Percentiles rank a stretch among this genome's conserved stretches.
phyloP scores from a whole-genome alignment of 306 rosid species.

The Pachyrhizus erosus region DNA sequence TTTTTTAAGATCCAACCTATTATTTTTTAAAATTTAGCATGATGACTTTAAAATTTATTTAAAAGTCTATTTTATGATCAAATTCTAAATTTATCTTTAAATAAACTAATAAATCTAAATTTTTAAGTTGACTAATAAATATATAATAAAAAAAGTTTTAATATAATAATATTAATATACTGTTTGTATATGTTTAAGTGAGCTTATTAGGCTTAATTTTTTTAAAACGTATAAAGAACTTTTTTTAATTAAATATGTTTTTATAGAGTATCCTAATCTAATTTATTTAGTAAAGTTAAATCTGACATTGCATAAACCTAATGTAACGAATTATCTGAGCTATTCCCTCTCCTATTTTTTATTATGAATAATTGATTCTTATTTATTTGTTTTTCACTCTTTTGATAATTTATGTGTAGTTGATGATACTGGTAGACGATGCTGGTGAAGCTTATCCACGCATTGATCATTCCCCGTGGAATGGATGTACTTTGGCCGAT shows the following conservation, averaged over 20 bases:
- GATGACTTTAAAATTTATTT: too few relatives aligned
- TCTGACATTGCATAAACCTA: background rate
- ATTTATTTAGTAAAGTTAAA: background rate
- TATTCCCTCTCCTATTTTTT: background rate
- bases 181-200: too few relatives aligned
- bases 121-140: too few relatives aligned
- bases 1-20: too few relatives aligned
- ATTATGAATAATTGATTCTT: background rate
- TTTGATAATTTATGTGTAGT: slow-evolving; percentile 38
- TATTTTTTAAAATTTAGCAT: too few relatives aligned
- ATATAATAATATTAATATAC: too few relatives aligned
- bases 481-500: slow-evolving; percentile 91
- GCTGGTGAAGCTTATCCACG: slow-evolving; percentile 81
- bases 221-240: too few relatives aligned
- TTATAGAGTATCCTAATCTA: background rate
- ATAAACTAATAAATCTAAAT: too few relatives aligned
- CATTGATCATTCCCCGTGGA: slow-evolving; percentile 94
- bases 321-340: background rate
- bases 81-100: background rate
- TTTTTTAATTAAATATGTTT: too few relatives aligned
- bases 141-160: too few relatives aligned
- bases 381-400: background rate
- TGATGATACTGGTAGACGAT: slow-evolving; percentile 88
- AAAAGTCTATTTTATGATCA: too few relatives aligned
- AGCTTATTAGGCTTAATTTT: too few relatives aligned